phyloP scores from a whole-genome alignment of 805 yeast species.

The Kazachstania taianensis region DNA sequence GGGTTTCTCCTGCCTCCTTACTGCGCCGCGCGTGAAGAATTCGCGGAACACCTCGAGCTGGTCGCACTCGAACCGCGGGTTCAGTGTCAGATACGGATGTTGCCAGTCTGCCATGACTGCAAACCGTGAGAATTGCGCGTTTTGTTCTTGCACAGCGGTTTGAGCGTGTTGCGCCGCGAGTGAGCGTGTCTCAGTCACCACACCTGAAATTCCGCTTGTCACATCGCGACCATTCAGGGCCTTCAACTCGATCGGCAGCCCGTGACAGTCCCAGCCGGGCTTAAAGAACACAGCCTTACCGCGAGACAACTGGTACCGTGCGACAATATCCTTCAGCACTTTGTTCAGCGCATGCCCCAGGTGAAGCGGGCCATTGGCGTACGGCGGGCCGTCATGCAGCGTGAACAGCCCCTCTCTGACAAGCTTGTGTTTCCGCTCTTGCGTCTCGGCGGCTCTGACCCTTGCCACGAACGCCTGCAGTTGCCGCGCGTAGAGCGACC shows the following conservation, averaged over 20 bases:
- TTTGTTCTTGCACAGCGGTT: slow-evolving; percentile 55
- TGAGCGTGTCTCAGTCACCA: slow-evolving; percentile 51
- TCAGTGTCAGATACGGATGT: slow-evolving; percentile 62
- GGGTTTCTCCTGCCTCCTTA: slow-evolving; percentile 82
- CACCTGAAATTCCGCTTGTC: slow-evolving; percentile 42
- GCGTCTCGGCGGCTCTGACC: slow-evolving; percentile 10
- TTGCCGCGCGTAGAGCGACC: slow-evolving; percentile 60
- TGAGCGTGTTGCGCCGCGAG: slow-evolving; percentile 61
- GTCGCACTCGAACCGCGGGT: slow-evolving; percentile 57
- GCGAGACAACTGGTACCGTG: slow-evolving; percentile 53
- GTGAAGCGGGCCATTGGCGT: slow-evolving; percentile 92
- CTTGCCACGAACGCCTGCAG: slow-evolving; percentile 15
- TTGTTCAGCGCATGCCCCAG: slow-evolving; percentile 89
- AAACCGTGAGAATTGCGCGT: slow-evolving; percentile 50
- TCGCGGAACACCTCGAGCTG: slow-evolving; percentile 64
- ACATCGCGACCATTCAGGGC: slow-evolving; percentile 45
- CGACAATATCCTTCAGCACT: slow-evolving; percentile 75
- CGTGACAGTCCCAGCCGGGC: slow-evolving; percentile 99
- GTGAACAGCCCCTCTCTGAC: slow-evolving; percentile 40
- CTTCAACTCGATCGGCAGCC: slow-evolving; percentile 88
- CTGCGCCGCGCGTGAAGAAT: slow-evolving; percentile 54
- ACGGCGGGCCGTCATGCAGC: slow-evolving; percentile 96
- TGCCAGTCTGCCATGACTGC: slow-evolving; percentile 82
- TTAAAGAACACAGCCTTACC: slow-evolving; percentile 58
- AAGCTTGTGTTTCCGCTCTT: slow-evolving; percentile 17